Conservation (phyloP, 2,329 filamentous ascomycete species). For the Aspergillus caelatus region DNA sequence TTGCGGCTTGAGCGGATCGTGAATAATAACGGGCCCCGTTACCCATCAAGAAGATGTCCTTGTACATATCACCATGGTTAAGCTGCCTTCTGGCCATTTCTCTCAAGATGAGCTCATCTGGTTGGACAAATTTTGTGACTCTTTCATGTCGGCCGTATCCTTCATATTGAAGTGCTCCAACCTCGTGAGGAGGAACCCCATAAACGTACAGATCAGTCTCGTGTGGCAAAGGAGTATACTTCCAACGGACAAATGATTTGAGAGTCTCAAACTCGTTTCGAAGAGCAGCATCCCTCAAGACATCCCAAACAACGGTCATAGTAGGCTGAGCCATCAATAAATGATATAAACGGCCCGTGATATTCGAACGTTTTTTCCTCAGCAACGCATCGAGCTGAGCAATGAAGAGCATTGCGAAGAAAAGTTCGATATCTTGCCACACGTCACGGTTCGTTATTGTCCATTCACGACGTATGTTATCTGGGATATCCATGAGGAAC, state of each 20-base stretch:
- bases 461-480: conserved; percentile 56
- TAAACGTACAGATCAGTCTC: conserved; percentile 43
- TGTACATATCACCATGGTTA: conserved; percentile 56
- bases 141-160: conserved; percentile 40
- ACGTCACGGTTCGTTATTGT: conserved; percentile 57
- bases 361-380: conserved; percentile 61
- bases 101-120: conserved; percentile 61
- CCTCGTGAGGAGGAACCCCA: conserved; percentile 55
- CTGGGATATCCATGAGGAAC: conserved; percentile 70
- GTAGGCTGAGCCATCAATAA: conserved; percentile 63
- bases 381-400: conserved; percentile 73
- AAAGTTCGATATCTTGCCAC: conserved; percentile 64
- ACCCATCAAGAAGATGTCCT: conserved; percentile 55
- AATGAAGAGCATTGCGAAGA: conserved; percentile 65
- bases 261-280: conserved; percentile 55
- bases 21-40: neutral
- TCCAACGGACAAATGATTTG: conserved; percentile 62
- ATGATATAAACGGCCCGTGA: conserved; percentile 53
- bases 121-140: conserved; percentile 52
- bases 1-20: neutral
- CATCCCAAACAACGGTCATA: conserved; percentile 60
- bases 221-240: conserved; percentile 43
- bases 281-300: conserved; percentile 62
- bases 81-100: conserved; percentile 60
- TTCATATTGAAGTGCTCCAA: conserved; percentile 53